Base-by-base conservation (phyloP, 257 asterid genomes). In the Rubia yunnanensis region DNA sequence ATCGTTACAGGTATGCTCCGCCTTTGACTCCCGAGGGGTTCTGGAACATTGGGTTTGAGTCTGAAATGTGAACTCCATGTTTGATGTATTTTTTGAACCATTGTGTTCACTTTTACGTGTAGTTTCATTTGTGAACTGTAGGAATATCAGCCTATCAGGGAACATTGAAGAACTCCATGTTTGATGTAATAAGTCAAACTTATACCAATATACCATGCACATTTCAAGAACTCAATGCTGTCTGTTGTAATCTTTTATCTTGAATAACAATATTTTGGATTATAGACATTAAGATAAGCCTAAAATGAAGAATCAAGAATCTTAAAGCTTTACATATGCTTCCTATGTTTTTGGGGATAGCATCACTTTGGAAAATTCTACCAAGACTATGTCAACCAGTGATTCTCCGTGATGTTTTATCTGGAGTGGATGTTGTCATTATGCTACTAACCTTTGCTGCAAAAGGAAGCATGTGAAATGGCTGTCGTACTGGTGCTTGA, bases 1-100 rank as follows among this genome's bases (percentile, higher is more conserved):
- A 94, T 80, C 89, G 99, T 46, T 94, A 87, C 57, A 83, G 83
- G 84, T 89, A 87, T 60, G 96, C 87, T 60, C 99, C 97, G 76
- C 99, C 99, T 69, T 80, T 55, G 31, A 90, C 99, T 73, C 99
- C 97, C 34, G 97, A 90, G 76, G 99, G 99, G 63, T 94, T 94
- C 74, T 94, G 97, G 97, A 88, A 94, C 77, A 86, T 90, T 68
- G 97, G 96, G 39, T 90, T 94, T 77, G 95, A 90, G 70, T 83
- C 97, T 69, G 97, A 90, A 77, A 90, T 71, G 85, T 92, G 80
- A 78, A 58, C 53, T 77, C 58, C 44, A 66, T 34, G 5, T 39
- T 63, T 58, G 68, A 6, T 50, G 7, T 63, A 54, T 15, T 17
- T 27, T 30, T 39, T 34, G 20, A 15, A 17, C 54, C 5, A 5